These are phyloP conservation scores for Aciculosporium take DNA, from an alignment of 2,329 filamentous ascomycete genomes.

Conservation along the genomic window DNA sequence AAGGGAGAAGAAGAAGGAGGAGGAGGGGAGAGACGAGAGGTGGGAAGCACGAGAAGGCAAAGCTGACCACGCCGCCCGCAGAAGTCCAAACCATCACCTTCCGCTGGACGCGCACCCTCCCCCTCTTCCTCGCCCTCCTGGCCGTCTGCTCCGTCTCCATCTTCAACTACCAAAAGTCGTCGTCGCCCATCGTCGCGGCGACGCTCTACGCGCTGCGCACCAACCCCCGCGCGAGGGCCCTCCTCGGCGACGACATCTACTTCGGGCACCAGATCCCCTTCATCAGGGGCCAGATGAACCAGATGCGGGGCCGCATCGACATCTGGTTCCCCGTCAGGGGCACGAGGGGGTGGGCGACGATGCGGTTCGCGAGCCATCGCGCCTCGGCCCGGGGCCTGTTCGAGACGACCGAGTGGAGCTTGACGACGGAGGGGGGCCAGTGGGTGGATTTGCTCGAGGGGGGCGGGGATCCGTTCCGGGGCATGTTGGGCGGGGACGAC, in stretches of 20 bases:
- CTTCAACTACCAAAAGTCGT: constrained; percentile 98
- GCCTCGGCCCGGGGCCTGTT: constrained; percentile 50
- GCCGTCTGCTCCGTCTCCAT: constrained; percentile 64
- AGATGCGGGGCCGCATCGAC: constrained; percentile 81
- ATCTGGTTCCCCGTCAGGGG: constrained; percentile 80
- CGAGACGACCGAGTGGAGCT: constrained; percentile 80
- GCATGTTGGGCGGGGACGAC: constrained; percentile 27
- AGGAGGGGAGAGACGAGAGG: no score
- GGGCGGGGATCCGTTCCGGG: constrained; percentile 54
- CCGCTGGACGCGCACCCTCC: constrained; percentile 59
- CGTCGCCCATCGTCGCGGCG: constrained; percentile 71
- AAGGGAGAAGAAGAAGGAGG: neutral
- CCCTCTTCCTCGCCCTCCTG: constrained; percentile 64
- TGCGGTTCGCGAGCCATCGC: constrained; percentile 68
- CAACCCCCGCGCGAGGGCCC: constrained; percentile 55
- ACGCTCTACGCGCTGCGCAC: constrained; percentile 88
- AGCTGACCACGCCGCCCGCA: constrained; percentile 9
- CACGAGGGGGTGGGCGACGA: constrained; percentile 52
- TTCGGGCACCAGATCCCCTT: constrained; percentile 67
- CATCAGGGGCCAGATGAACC: constrained; percentile 82
- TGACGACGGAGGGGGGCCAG: constrained; percentile 48
- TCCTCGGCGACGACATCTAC: constrained; percentile 78
- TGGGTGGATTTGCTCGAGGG: constrained; percentile 62
- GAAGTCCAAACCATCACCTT: constrained; percentile 31
- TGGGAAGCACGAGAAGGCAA: neutral